These are phyloP conservation scores for Pseudogymnoascus sp. DNA, from an alignment of 2,329 filamentous ascomycete species.

Conservation along the genomic window DNA sequence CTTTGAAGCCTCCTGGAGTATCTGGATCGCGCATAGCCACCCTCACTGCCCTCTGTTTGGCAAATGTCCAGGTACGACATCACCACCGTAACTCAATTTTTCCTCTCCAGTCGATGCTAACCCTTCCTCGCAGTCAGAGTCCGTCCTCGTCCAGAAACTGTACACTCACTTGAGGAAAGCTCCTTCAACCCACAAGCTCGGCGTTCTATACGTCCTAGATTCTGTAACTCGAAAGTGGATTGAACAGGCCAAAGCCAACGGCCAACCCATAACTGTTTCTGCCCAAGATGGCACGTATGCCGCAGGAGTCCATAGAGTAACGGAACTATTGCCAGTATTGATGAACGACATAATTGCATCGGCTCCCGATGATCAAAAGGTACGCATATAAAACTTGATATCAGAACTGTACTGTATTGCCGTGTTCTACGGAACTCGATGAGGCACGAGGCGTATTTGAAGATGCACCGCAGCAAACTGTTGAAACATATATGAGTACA, in stretches of 20 bases:
- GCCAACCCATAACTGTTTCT: slow-evolving; percentile 70
- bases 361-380: slow-evolving; percentile 92
- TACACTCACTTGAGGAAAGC: slow-evolving; percentile 96
- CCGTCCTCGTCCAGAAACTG: slow-evolving; percentile 88
- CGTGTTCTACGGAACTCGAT: slow-evolving; percentile 1
- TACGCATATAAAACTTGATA: slow-evolving; percentile 46
- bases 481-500: slow-evolving; percentile 18
- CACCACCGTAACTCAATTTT: slow-evolving; percentile 20
- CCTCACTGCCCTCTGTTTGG: slow-evolving; percentile 79
- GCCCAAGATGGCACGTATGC: slow-evolving; percentile 89
- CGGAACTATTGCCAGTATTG: slow-evolving; percentile 82
- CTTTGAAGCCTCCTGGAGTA: slow-evolving; percentile 85
- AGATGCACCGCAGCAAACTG: background rate
- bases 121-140: slow-evolving; percentile 66
- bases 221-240: slow-evolving; percentile 99
- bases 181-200: slow-evolving; percentile 90
- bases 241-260: slow-evolving; percentile 82
- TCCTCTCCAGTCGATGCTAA: slow-evolving; percentile 14
- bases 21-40: slow-evolving; percentile 85
- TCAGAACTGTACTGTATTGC: slow-evolving; percentile 11
- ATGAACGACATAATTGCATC: slow-evolving; percentile 92
- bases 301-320: slow-evolving; percentile 92
- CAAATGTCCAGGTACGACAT: slow-evolving; percentile 71
- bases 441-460: slow-evolving; percentile 6
- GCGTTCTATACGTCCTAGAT: slow-evolving; percentile 99